Conservation (phyloP, 2,329 filamentous ascomycete species). For the Paecilomyces formosus region DNA sequence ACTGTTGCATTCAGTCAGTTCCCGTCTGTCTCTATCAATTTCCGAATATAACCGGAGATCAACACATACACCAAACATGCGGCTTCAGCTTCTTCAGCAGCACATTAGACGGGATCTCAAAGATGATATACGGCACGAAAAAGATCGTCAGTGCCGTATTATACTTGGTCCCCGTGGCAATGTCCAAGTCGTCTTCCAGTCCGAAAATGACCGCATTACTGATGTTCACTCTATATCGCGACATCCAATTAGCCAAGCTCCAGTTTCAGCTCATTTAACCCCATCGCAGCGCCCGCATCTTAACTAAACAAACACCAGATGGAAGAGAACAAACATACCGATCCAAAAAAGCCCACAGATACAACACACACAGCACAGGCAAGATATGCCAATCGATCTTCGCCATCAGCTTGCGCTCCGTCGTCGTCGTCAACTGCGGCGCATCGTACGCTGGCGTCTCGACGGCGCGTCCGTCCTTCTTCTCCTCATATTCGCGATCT, state of each 20-base stretch:
- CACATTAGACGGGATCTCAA: slow-evolving; percentile 62
- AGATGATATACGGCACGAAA: slow-evolving; percentile 68
- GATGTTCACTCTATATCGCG: slow-evolving; percentile 59
- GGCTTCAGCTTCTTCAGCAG: slow-evolving; percentile 62
- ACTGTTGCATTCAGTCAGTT: slow-evolving; percentile 33
- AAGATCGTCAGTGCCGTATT: slow-evolving; percentile 74
- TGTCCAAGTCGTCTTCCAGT: slow-evolving; percentile 54
- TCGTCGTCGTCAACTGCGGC: slow-evolving; percentile 24
- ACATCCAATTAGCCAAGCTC: neutral
- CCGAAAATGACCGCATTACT: slow-evolving; percentile 66
- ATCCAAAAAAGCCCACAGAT: slow-evolving; percentile 61
- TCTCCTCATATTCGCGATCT: neutral
- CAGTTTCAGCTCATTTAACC: too few relatives aligned
- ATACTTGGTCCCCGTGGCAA: slow-evolving; percentile 51
- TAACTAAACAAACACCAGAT: neutral
- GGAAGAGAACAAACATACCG: slow-evolving; percentile 27
- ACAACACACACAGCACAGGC: slow-evolving; percentile 66
- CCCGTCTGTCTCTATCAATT: neutral
- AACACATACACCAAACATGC: slow-evolving; percentile 53
- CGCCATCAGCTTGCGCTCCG: slow-evolving; percentile 56
- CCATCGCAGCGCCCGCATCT: neutral
- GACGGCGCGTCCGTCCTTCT: neutral
- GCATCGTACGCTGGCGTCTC: neutral
- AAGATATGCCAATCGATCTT: slow-evolving; percentile 67
- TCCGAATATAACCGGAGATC: neutral